Evolutionary conservation across 345 rosid genomes (phyloP).

Genomic region (Cochlearia excelsa): DNA sequence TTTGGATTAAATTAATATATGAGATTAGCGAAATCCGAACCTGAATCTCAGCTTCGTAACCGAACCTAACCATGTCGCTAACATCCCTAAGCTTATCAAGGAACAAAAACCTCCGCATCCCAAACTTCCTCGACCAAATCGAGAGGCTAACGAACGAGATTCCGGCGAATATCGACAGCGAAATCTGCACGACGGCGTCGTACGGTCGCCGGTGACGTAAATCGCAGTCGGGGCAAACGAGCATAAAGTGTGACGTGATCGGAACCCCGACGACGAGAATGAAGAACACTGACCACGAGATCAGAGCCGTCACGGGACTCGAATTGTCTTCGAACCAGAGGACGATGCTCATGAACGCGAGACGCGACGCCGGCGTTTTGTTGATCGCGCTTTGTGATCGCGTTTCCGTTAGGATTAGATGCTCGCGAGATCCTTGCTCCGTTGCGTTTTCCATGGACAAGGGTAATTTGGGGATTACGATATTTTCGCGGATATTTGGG

Average conservation of each 20-base stretch:
- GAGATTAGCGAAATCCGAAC: slow-evolving; percentile 25
- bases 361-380: slow-evolving; percentile 13
- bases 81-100: slow-evolving; percentile 60
- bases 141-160: slow-evolving; percentile 63
- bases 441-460: slow-evolving; percentile 25
- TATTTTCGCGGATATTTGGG: too few relatives aligned
- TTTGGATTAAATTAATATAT: neutral
- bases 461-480: neutral
- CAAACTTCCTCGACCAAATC: slow-evolving; percentile 66
- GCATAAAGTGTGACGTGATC: slow-evolving; percentile 62
- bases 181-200: slow-evolving; percentile 65
- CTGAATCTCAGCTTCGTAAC: slow-evolving; percentile 63
- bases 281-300: slow-evolving; percentile 74
- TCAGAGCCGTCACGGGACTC: slow-evolving; percentile 41
- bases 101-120: slow-evolving; percentile 61
- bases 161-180: slow-evolving; percentile 66
- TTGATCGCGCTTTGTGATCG: slow-evolving; percentile 21
- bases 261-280: slow-evolving; percentile 60
- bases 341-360: slow-evolving; percentile 29
- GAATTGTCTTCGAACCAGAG: slow-evolving; percentile 57
- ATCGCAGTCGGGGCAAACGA: slow-evolving; percentile 66
- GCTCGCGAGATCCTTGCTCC: slow-evolving; percentile 35
- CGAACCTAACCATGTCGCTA: slow-evolving; percentile 50
- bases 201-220: slow-evolving; percentile 65
- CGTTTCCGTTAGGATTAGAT: slow-evolving; percentile 8